Percentiles rank a stretch among this genome's conserved stretches.
These are phyloP conservation scores for Boletellus ananiceps DNA, from an alignment of 768 basidiomycete genomes.

Conservation along the genomic window DNA sequence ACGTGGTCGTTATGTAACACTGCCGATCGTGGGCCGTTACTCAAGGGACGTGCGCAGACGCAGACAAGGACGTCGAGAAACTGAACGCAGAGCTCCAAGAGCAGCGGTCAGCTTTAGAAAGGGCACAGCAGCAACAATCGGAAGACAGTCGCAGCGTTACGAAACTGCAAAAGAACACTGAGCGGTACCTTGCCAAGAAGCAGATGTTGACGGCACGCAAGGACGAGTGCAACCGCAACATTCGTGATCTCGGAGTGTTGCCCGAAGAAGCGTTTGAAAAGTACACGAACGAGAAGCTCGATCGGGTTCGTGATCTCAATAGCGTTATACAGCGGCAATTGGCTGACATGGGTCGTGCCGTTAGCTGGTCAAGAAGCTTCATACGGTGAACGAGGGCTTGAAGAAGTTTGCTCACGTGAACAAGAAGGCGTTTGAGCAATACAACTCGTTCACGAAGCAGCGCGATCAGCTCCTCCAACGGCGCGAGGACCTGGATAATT, in stretches of 20 bases:
- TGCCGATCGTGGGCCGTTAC: background rate
- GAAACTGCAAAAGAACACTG: constrained; percentile 92
- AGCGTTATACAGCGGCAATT: background rate
- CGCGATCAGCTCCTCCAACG: constrained; percentile 85
- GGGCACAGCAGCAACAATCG: constrained; percentile 71
- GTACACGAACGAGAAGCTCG: constrained; percentile 83
- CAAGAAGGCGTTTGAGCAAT: constrained; percentile 99
- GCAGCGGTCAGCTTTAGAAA: constrained; percentile 60
- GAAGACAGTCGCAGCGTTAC: constrained; percentile 86
- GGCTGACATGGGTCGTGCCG: constrained; percentile 6
- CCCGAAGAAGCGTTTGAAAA: constrained; percentile 98
- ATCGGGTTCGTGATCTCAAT: constrained; percentile 55
- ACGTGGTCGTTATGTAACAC: background rate
- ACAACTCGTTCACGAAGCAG: constrained; percentile 96
- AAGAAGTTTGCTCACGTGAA: constrained; percentile 98
- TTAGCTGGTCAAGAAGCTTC: constrained; percentile 91
- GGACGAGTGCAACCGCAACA: constrained; percentile 93
- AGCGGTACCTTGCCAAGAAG: constrained; percentile 89
- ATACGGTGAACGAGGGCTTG: constrained; percentile 84
- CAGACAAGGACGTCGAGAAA: constrained; percentile 71
- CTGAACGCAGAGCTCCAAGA: constrained; percentile 62
- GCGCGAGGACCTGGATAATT: constrained; percentile 87
- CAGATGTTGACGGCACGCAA: constrained; percentile 80
- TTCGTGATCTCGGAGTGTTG: constrained; percentile 91
- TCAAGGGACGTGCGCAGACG: constrained; percentile 36